phyloP scores from a whole-genome alignment of 1,139 yeast genomes.

The Yamadazyma friedrichii region DNA sequence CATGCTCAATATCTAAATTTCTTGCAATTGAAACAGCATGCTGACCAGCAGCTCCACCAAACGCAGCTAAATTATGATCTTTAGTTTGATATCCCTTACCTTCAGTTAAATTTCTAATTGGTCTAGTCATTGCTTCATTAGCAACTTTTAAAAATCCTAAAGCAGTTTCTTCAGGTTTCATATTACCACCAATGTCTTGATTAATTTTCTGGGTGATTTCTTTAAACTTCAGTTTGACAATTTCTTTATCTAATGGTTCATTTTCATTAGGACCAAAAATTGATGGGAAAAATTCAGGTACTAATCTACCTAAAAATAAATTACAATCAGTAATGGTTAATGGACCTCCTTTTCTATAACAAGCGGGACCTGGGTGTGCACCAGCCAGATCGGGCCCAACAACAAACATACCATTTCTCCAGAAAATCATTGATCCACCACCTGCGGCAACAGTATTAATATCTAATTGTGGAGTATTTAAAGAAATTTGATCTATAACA shows the following conservation, averaged over 20 bases:
- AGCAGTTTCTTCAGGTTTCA: slow-evolving; percentile 24
- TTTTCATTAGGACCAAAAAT: slow-evolving; percentile 55
- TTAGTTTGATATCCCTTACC: slow-evolving; percentile 21
- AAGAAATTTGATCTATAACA: slow-evolving; percentile 52
- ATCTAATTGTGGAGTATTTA: slow-evolving; percentile 58
- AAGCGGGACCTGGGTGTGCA: slow-evolving; percentile 61
- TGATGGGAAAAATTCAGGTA: slow-evolving; percentile 50
- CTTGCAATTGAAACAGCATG: slow-evolving; percentile 20
- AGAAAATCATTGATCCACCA: slow-evolving; percentile 52
- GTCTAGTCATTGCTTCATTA: slow-evolving; percentile 22
- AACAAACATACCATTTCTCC: slow-evolving; percentile 48
- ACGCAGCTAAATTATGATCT: slow-evolving; percentile 21
- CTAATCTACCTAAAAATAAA: slow-evolving; percentile 47
- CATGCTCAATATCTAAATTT: slow-evolving; percentile 19
- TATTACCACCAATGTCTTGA: slow-evolving; percentile 28
- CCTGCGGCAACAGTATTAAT: slow-evolving; percentile 63
- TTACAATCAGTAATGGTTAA: slow-evolving; percentile 59
- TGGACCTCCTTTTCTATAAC: slow-evolving; percentile 57
- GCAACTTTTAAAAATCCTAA: slow-evolving; percentile 22
- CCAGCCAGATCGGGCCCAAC: slow-evolving; percentile 59
- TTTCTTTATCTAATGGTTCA: slow-evolving; percentile 44
- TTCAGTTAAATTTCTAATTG: slow-evolving; percentile 22
- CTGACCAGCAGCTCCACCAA: slow-evolving; percentile 27
- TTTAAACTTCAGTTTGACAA: slow-evolving; percentile 40
- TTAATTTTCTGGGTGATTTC: slow-evolving; percentile 42